Conservation (phyloP, 306 rosid species). For the Lupinus albus region DNA sequence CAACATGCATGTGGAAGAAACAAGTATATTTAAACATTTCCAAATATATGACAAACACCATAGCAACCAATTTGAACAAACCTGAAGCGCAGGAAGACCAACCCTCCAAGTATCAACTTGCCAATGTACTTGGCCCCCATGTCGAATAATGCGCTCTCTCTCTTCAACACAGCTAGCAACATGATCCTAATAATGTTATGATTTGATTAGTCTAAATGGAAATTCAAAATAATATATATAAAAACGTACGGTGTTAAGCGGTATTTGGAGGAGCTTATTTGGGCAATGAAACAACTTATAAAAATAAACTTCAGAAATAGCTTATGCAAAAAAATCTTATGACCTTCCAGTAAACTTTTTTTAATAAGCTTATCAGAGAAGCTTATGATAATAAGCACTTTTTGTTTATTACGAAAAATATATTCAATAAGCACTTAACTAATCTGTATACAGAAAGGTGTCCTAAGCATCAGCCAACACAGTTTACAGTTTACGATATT, state of each 20-base stretch:
- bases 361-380: too few relatives aligned
- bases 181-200: constrained; percentile 67
- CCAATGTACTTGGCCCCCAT: constrained; percentile 85
- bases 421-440: too few relatives aligned
- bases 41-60: constrained; percentile 4
- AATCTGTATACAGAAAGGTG: too few relatives aligned
- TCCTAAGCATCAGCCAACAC: not conserved
- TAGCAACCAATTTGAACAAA: constrained; percentile 39
- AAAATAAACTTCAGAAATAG: too few relatives aligned
- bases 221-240: not conserved
- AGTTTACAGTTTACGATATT: constrained; percentile 12
- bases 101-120: constrained; percentile 95
- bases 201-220: constrained; percentile 31
- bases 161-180: constrained; percentile 86
- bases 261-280: too few relatives aligned
- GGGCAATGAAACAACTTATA: too few relatives aligned
- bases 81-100: constrained; percentile 96
- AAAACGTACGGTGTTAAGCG: not conserved
- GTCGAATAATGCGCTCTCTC: constrained; percentile 73
- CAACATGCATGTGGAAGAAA: constrained; percentile 34
- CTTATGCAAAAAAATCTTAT: too few relatives aligned
- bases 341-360: too few relatives aligned
- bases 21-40: constrained; percentile 15
- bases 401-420: too few relatives aligned
- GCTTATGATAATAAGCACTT: too few relatives aligned